Base-by-base conservation (phyloP, 2,329 filamentous ascomycete species). In the Aureobasidium sp. region DNA sequence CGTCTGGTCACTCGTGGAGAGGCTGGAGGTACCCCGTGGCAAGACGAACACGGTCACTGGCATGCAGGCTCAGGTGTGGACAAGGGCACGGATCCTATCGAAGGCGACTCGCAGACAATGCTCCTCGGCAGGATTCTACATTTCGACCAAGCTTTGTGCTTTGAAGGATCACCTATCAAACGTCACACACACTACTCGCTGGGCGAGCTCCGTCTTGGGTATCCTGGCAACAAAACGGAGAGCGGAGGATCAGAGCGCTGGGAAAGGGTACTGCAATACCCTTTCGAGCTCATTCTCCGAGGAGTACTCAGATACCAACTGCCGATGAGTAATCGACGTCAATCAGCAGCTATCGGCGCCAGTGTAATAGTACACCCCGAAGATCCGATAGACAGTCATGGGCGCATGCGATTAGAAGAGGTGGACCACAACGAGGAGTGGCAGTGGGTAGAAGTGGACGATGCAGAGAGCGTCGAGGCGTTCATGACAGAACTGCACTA, bases 251-350 rank as follows among this genome's bases (percentile, higher is more conserved):
- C 87, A 1, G 85, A 89, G 70, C 85, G 92, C 14, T 99, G 94
- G 94, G 91, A 96, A 72, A 84, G 86, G 63, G 92, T 97, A 50
- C 80, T 97, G 56, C 85, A 95, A 66, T 89, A 97, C 73, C 90
- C 93, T 48, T 99, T 97, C 68, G 91, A 97, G 67, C 81, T 99
- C 53, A 93, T 97, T 64, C 84, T 99, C 45, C 87, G 94, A 68
- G 94, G 94, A 24, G 89, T 94, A 15, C 80, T 99, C 67, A 91
- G 92, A 70, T 99, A 99, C 70, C 80, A 84, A 64, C 75, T 87
- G 3, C 84, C 85, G 8, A 75, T 87, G 60, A 83, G 78, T 63
- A 82, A 81, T 4, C 76, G 78, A 17, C 76, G 76, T 45, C 76
- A 80, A 67, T 82, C 78, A n/a, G 80, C 81, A 69, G 78, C 70